Conservation (phyloP, 257 asterid genomes). For the Scutellaria baicalensis region DNA sequence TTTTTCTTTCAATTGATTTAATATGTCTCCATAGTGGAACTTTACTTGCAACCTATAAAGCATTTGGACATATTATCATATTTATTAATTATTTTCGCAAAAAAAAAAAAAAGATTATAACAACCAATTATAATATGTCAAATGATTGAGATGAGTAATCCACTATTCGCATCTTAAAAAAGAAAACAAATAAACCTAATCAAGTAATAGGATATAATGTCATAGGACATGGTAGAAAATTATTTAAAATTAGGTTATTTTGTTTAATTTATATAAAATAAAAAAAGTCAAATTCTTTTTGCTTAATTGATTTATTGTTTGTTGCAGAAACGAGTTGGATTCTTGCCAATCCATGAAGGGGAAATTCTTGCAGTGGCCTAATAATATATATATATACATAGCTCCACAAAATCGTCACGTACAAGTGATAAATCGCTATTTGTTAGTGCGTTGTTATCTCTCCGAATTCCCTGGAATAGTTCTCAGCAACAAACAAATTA, state of each 20-base stretch:
- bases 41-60: background rate
- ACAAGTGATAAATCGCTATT: background rate
- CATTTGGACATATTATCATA: background rate
- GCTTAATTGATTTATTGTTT: background rate
- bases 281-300: no score
- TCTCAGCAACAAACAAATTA: conserved; percentile 17
- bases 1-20: background rate
- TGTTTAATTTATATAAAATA: no score
- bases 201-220: no score
- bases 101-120: background rate
- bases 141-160: no score
- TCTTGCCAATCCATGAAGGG: conserved; percentile 58
- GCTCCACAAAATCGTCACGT: background rate
- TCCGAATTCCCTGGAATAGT: conserved; percentile 31
- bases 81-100: background rate
- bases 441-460: conserved; percentile 7
- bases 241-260: no score
- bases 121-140: background rate
- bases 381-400: no score
- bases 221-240: no score
- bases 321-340: conserved; percentile 84
- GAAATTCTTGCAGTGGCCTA: conserved; percentile 54
- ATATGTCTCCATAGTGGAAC: conserved; percentile 6
- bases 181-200: no score
- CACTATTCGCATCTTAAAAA: no score